A percentile compares a stretch with the other conserved stretches of the same genome.
Conservation (phyloP, 441 rosid genomes). For the Adansonia madagascariensis region DNA sequence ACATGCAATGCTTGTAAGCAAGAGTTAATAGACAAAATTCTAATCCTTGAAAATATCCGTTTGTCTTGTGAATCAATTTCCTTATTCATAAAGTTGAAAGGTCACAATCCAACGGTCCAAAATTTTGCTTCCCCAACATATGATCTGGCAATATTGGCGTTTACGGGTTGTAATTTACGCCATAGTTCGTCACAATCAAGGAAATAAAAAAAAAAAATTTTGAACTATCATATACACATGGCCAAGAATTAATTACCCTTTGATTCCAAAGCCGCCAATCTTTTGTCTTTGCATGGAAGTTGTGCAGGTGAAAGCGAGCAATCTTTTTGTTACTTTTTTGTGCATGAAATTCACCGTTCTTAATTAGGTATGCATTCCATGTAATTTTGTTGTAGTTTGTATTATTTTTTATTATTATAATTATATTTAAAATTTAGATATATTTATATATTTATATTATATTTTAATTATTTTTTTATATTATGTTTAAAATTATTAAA, state of each 20-base stretch:
- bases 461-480: not conserved
- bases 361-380: not conserved
- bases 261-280: not conserved
- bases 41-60: not conserved
- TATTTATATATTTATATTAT: not conserved
- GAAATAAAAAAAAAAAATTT: not conserved
- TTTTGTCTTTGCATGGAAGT: not conserved
- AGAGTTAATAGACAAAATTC: not conserved
- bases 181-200: not conserved
- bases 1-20: not conserved
- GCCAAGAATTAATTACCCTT: not conserved
- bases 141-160: not conserved
- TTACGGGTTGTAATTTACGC: not conserved
- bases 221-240: not conserved
- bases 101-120: slow-evolving; percentile 11
- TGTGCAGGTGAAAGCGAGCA: slow-evolving; percentile 1
- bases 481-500: not conserved
- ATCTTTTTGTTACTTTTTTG: not conserved
- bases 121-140: not conserved
- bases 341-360: not conserved
- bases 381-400: too few relatives aligned
- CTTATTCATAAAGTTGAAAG: not conserved
- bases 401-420: too few relatives aligned
- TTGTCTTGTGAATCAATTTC: not conserved
- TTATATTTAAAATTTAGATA: too few relatives aligned